phyloP scores from a whole-genome alignment of 2,329 filamentous ascomycete genomes.

The Calonectria ilicicola region DNA sequence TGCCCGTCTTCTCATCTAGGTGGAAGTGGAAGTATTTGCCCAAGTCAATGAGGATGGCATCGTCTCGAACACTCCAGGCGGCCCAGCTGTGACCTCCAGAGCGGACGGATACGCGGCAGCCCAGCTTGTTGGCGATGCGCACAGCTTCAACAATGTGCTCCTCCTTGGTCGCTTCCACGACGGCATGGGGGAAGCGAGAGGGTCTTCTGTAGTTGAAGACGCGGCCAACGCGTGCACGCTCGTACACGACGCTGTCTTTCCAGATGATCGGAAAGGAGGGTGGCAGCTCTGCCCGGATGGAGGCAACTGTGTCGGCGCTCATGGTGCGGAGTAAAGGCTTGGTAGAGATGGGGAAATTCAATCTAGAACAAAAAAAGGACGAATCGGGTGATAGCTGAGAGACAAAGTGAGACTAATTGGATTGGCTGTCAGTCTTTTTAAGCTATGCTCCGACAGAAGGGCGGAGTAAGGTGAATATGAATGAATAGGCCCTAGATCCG shows the following conservation, averaged over 20 bases:
- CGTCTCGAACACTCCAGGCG: constrained; percentile 60
- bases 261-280: constrained; percentile 39
- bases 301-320: constrained; percentile 5
- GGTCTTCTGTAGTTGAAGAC: constrained; percentile 58
- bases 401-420: background rate
- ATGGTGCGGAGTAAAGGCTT: constrained; percentile 8
- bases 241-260: constrained; percentile 36
- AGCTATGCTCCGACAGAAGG: background rate
- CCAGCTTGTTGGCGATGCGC: constrained; percentile 47
- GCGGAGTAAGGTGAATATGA: constrained; percentile 6
- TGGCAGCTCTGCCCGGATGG: constrained; percentile 18
- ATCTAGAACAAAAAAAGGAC: background rate
- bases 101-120: constrained; percentile 55
- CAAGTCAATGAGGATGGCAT: constrained; percentile 57
- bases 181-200: constrained; percentile 52
- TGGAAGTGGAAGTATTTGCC: constrained; percentile 46
- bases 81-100: constrained; percentile 64
- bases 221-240: constrained; percentile 47
- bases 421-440: constrained; percentile 10
- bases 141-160: constrained; percentile 54
- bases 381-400: constrained; percentile 5
- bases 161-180: constrained; percentile 53
- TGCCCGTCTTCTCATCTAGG: constrained; percentile 51
- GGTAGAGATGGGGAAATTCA: background rate
- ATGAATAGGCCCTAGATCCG: background rate